A percentile compares a stretch with the other conserved stretches of the same genome.
Evolutionary conservation across 1,139 yeast genomes (phyloP).

Genomic region (Blastobotrys indianensis): DNA sequence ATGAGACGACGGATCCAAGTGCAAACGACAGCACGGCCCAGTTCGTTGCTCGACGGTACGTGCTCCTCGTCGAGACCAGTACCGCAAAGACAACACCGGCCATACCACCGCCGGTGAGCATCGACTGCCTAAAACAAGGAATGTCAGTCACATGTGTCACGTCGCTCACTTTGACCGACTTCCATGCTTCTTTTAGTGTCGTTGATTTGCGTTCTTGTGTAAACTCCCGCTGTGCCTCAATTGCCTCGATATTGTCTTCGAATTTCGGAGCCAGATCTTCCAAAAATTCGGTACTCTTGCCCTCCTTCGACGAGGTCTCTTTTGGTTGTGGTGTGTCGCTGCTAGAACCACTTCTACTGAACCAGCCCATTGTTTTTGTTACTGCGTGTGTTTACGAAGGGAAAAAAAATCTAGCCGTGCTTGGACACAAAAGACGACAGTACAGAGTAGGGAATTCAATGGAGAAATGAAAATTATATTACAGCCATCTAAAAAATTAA

Average conservation of each 20-base stretch:
- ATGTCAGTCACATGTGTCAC: slow-evolving; percentile 57
- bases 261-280: slow-evolving; percentile 34
- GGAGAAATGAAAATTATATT: too few species aligned
- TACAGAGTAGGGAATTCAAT: too few species aligned
- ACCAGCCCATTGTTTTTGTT: slow-evolving; percentile 11
- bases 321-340: background rate
- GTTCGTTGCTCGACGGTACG: slow-evolving; percentile 56
- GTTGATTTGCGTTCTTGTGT: slow-evolving; percentile 15
- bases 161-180: slow-evolving; percentile 39
- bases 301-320: background rate
- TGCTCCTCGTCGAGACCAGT: slow-evolving; percentile 52
- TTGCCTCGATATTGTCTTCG: slow-evolving; percentile 23
- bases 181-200: slow-evolving; percentile 23
- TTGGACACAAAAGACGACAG: background rate
- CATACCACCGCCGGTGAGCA: slow-evolving; percentile 80
- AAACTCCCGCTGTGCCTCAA: slow-evolving; percentile 9
- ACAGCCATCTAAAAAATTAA: background rate
- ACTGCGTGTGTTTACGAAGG: background rate
- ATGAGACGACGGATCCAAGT: slow-evolving; percentile 74
- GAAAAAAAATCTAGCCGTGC: background rate
- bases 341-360: slow-evolving; percentile 1
- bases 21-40: slow-evolving; percentile 83
- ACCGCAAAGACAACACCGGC: slow-evolving; percentile 74
- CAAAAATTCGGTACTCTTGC: slow-evolving; percentile 17
- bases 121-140: slow-evolving; percentile 89